phyloP scores from a whole-genome alignment of 805 yeast genomes.

The Komagataella mondaviorum region DNA sequence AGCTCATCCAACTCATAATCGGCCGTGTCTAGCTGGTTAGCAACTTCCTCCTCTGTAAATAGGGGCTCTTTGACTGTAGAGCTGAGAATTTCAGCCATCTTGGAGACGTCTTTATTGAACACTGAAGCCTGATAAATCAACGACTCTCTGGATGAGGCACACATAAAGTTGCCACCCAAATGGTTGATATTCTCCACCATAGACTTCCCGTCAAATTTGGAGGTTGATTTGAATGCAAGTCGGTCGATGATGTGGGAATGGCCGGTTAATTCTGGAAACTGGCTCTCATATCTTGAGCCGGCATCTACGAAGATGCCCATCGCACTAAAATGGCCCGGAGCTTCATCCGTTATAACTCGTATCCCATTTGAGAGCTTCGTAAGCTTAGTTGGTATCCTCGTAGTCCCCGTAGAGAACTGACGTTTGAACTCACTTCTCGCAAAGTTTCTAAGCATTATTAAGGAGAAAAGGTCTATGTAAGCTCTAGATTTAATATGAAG shows the following conservation, averaged over 20 bases:
- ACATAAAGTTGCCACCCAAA: constrained; percentile 89
- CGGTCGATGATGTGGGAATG: constrained; percentile 77
- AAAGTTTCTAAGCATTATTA: neutral
- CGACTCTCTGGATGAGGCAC: constrained; percentile 84
- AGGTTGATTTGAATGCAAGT: constrained; percentile 68
- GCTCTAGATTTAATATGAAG: neutral
- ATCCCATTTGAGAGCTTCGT: constrained; percentile 58
- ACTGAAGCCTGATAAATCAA: constrained; percentile 91
- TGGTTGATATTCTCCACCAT: constrained; percentile 68
- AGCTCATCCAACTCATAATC: constrained; percentile 76
- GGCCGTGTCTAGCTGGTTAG: constrained; percentile 61
- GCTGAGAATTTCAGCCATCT: constrained; percentile 62
- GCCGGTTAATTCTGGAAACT: constrained; percentile 39
- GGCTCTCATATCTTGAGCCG: constrained; percentile 74
- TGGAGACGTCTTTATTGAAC: constrained; percentile 71
- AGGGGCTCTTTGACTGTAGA: constrained; percentile 69
- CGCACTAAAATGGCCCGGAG: constrained; percentile 86
- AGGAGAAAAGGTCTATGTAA: neutral
- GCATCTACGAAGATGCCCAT: constrained; percentile 82
- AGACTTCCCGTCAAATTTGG: constrained; percentile 40
- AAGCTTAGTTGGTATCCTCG: constrained; percentile 7
- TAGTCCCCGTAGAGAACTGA: neutral
- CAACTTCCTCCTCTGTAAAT: constrained; percentile 55
- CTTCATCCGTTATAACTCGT: constrained; percentile 69
- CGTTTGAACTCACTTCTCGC: neutral